Evolutionary conservation across 805 yeast genomes (phyloP), one percentile per base, ranked within the genome.

Genomic region (Candida nanaspora): DNA sequence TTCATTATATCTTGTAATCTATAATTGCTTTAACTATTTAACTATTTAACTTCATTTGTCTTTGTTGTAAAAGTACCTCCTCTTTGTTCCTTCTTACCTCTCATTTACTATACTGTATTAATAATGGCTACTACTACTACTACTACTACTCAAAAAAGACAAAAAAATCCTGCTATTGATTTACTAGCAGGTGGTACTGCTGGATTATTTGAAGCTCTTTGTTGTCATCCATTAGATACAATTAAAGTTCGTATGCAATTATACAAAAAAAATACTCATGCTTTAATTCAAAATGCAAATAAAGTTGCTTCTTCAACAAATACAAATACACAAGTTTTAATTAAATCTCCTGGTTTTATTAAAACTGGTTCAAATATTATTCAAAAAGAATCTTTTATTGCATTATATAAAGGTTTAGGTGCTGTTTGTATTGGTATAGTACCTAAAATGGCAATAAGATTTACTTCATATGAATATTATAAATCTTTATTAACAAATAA

Each of bases 161-260:
- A 53, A 33, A 65, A 63, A 42, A 65, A 64, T 40, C 53, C 81
- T 20, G 75, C 79, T 11, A 72, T 81, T 42, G 88, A 83, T 55
- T 70, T 84, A 50, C 70, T 86, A 37, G 93, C 97, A 27, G 98
- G 98, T 53, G 98, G 98, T 55, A 80, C 91, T 7, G 98, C 98
- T 13, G 98, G 98, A 44, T 70, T 91, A 45, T 86, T 89, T 59
- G 98, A 91, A 70, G 98, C 98, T n/a, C 72, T 93, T 47, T 80
- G 91, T 62, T 91, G 98, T 62, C 98, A 91, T 63, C 98, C 98
- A n/a, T 74, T 91, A 53, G 98, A 91, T 61, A 91, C 98, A 32
- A 86, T 91, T 61, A 91, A 91, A 65, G 98, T 91, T 46, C 79
- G 98, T 59, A 91, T 91, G 98, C 98, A 91, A 64, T 74, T 91